phyloP scores from a whole-genome alignment of 2,329 filamentous ascomycete genomes.

The Exophiala xenobiotica region DNA sequence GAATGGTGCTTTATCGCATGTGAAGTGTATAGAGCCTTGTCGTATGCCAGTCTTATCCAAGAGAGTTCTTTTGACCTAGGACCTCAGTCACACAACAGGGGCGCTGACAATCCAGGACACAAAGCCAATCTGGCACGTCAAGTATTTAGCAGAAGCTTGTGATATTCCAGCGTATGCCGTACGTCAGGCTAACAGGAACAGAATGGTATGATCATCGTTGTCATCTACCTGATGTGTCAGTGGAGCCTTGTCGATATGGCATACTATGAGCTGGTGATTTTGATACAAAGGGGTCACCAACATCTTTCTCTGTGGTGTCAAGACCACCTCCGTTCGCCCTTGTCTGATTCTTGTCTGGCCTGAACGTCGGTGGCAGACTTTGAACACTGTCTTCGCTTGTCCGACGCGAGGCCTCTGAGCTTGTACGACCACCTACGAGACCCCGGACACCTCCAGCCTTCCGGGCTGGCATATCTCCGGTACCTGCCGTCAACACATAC shows the following conservation, averaged over 20 bases:
- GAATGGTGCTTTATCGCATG: too few relatives aligned
- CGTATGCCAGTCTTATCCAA: too few relatives aligned
- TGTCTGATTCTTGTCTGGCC: constrained; percentile 1
- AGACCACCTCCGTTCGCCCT: constrained; percentile 6
- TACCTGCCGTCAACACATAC: constrained; percentile 83
- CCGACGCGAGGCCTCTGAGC: constrained; percentile 40
- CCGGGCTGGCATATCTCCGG: constrained; percentile 57
- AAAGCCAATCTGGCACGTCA: too few relatives aligned
- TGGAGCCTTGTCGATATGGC: constrained; percentile 10
- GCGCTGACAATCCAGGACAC: too few relatives aligned
- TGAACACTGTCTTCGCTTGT: constrained; percentile 42
- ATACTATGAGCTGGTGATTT: constrained; percentile 8
- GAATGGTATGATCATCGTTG: neutral
- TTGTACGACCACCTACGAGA: constrained; percentile 41
- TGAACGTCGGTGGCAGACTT: constrained; percentile 10
- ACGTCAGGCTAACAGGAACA: too few relatives aligned
- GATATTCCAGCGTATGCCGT: too few relatives aligned
- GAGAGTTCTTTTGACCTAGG: too few relatives aligned
- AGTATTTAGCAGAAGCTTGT: too few relatives aligned
- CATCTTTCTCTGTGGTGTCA: constrained; percentile 15
- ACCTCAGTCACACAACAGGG: too few relatives aligned
- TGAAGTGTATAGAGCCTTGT: too few relatives aligned
- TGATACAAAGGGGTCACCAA: constrained; percentile 11
- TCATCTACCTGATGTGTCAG: neutral
- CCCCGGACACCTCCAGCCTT: constrained; percentile 56